Evolutionary conservation across 1,284 basidiomycete genomes (phyloP).

Genomic region (Macrocybe sp.): DNA sequence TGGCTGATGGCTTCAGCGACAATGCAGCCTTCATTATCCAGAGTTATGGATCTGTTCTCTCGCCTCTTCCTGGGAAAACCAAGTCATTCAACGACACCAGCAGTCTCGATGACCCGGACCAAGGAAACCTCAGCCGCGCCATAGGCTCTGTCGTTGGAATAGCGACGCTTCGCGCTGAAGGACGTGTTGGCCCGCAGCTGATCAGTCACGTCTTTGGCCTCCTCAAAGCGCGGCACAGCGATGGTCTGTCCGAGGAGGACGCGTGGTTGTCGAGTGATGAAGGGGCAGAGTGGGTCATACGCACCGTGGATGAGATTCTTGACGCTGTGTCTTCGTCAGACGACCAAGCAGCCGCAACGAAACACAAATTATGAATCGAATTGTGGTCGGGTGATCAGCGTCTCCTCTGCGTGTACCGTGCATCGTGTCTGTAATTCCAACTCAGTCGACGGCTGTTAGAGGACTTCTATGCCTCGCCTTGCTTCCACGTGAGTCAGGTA

Average conservation of each 20-base stretch:
- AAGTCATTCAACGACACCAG: slow-evolving; percentile 36
- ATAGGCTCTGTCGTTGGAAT: slow-evolving; percentile 88
- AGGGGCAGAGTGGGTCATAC: slow-evolving; percentile 89
- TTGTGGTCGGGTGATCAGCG: slow-evolving; percentile 30
- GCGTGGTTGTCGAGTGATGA: slow-evolving; percentile 87
- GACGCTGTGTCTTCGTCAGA: slow-evolving; percentile 56
- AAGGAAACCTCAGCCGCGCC: slow-evolving; percentile 83
- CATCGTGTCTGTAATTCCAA: slow-evolving; percentile 33
- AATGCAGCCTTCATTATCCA: slow-evolving; percentile 86
- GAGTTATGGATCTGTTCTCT: slow-evolving; percentile 84
- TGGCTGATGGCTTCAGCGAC: neutral
- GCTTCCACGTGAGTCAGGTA: slow-evolving; percentile 25
- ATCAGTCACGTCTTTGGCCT: slow-evolving; percentile 92
- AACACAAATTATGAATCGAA: slow-evolving; percentile 56
- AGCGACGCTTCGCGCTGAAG: slow-evolving; percentile 87
- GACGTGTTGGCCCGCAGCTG: slow-evolving; percentile 87
- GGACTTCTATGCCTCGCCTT: slow-evolving; percentile 15
- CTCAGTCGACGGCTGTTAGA: slow-evolving; percentile 9
- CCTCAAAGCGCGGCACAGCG: slow-evolving; percentile 70
- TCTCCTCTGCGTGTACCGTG: slow-evolving; percentile 25
- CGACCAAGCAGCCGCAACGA: slow-evolving; percentile 32
- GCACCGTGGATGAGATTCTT: slow-evolving; percentile 78
- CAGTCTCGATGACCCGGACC: slow-evolving; percentile 44
- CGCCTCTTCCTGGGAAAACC: slow-evolving; percentile 60
- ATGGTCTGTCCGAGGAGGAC: slow-evolving; percentile 67